Conservation (phyloP, 1,139 yeast species). For the Lodderomyces jiufengensis region DNA sequence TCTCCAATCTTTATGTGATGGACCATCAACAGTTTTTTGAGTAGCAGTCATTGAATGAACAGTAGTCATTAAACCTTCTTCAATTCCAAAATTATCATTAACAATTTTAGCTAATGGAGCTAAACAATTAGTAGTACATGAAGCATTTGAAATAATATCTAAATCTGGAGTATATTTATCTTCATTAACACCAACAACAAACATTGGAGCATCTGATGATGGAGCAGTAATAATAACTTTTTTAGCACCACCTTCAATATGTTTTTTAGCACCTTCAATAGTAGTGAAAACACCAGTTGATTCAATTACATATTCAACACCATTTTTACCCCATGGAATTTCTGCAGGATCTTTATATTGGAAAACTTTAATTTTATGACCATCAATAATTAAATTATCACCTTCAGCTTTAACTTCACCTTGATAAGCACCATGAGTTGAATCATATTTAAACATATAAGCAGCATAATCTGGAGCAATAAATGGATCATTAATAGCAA, state of each 20-base stretch:
- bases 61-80: slow-evolving; percentile 89
- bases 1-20: slow-evolving; percentile 93
- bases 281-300: slow-evolving; percentile 89
- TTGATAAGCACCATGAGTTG: slow-evolving; percentile 74
- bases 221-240: slow-evolving; percentile 89
- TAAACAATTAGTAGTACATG: slow-evolving; percentile 88
- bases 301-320: slow-evolving; percentile 79
- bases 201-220: slow-evolving; percentile 86
- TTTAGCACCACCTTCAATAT: slow-evolving; percentile 84
- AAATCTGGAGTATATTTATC: slow-evolving; percentile 68
- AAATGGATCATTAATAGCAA: slow-evolving; percentile 83
- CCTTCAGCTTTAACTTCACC: slow-evolving; percentile 66
- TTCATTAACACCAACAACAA: slow-evolving; percentile 79
- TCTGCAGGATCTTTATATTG: slow-evolving; percentile 75
- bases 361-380: slow-evolving; percentile 63
- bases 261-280: slow-evolving; percentile 72
- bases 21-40: slow-evolving; percentile 89
- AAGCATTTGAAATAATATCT: slow-evolving; percentile 76
- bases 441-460: slow-evolving; percentile 85
- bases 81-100: slow-evolving; percentile 75
- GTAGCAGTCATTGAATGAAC: slow-evolving; percentile 90
- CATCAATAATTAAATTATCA: slow-evolving; percentile 59
- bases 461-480: slow-evolving; percentile 80
- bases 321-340: slow-evolving; percentile 79
- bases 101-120: slow-evolving; percentile 86